These are phyloP conservation scores for Lentinus brumalis DNA, from an alignment of 768 basidiomycete species.

Conservation along the genomic window DNA sequence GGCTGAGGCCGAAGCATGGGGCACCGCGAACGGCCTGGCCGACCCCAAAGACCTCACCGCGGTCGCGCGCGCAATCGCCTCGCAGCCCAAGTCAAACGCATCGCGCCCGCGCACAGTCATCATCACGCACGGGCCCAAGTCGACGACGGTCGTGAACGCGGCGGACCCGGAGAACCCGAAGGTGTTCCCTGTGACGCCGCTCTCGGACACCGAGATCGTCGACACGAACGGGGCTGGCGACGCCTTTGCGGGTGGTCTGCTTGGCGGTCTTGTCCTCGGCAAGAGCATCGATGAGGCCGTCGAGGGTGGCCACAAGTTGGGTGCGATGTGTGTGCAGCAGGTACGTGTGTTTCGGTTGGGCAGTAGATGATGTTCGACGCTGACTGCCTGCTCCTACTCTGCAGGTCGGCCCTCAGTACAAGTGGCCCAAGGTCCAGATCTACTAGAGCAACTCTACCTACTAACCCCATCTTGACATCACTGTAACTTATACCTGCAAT, in stretches of 20 bases:
- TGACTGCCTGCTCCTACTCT: constrained; percentile 1
- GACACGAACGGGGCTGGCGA: constrained; percentile 99
- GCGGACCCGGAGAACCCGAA: constrained; percentile 55
- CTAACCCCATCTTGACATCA: background rate
- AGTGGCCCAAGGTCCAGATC: constrained; percentile 57
- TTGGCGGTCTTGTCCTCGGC: constrained; percentile 81
- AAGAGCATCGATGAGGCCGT: constrained; percentile 78
- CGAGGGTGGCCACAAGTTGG: constrained; percentile 85
- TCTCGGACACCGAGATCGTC: constrained; percentile 70
- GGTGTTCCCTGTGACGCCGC: constrained; percentile 56
- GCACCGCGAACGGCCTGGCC: constrained; percentile 66
- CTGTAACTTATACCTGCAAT: constrained; percentile 16
- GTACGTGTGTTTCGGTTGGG: constrained; percentile 39
- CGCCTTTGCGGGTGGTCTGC: constrained; percentile 94
- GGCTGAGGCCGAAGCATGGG: constrained; percentile 89
- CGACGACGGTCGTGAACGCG: constrained; percentile 75
- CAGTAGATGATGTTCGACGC: background rate
- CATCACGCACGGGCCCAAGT: constrained; percentile 86
- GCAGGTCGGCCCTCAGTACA: constrained; percentile 58
- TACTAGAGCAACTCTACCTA: constrained; percentile 29
- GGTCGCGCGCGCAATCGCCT: constrained; percentile 78
- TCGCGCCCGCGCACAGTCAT: constrained; percentile 79
- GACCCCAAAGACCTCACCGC: constrained; percentile 63
- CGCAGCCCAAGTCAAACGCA: constrained; percentile 71
- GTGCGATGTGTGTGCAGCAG: constrained; percentile 81